Evolutionary conservation across 1,284 basidiomycete species (phyloP).

Genomic region (Serendipita sp.): DNA sequence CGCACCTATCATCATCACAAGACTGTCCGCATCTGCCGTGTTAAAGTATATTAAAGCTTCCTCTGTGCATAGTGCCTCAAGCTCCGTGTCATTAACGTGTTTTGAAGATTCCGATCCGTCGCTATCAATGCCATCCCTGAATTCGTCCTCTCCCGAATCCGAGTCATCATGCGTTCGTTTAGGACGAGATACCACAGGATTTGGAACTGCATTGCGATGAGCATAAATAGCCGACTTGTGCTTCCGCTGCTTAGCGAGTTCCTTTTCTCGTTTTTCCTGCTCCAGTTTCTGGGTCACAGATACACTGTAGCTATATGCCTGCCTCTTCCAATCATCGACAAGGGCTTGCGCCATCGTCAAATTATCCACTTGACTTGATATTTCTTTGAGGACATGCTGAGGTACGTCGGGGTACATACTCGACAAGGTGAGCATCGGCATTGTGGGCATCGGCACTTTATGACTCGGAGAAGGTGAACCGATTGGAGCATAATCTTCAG

Average conservation of each 20-base stretch:
- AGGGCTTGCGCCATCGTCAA: not conserved
- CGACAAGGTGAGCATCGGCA: not conserved
- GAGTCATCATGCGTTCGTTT: slow-evolving; percentile 29
- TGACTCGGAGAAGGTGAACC: not conserved
- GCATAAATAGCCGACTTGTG: slow-evolving; percentile 21
- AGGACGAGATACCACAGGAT: not conserved
- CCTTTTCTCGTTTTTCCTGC: not conserved
- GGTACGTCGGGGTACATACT: not conserved
- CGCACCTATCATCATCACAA: slow-evolving; percentile 84
- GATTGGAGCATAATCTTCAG: not conserved
- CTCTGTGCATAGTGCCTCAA: slow-evolving; percentile 23
- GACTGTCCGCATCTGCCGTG: slow-evolving; percentile 47
- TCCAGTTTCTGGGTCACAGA: not conserved
- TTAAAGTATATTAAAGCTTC: slow-evolving; percentile 80
- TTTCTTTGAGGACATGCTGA: not conserved
- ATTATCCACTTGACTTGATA: not conserved
- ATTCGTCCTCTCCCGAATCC: slow-evolving; percentile 41
- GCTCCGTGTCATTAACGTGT: slow-evolving; percentile 17
- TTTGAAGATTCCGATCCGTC: slow-evolving; percentile 17
- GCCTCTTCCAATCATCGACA: slow-evolving; percentile 2
- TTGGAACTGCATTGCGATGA: slow-evolving; percentile 16
- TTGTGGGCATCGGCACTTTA: not conserved
- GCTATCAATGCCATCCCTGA: slow-evolving; percentile 18
- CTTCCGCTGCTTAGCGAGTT: not conserved
- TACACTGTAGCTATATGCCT: not conserved